Base-by-base conservation (phyloP, 2,329 filamentous ascomycete species). In the Eurotiales sp. region DNA sequence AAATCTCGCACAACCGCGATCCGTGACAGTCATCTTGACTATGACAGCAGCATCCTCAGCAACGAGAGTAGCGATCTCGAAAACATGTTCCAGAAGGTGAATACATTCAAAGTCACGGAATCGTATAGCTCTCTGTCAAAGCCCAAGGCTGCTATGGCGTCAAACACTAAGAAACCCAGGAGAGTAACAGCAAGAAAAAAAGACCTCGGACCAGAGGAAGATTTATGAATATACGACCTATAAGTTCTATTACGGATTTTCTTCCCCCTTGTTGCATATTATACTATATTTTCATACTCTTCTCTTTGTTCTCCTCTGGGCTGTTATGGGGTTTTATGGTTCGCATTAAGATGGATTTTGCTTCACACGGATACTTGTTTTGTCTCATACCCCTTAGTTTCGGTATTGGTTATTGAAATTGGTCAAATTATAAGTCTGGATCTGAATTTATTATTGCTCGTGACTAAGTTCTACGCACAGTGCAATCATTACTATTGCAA, bases 111-210 rank as follows among this genome's bases (percentile, higher is more conserved):
- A 50, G 58, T 73, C 25, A 62, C 67, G 2, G 66, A 68, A 34
- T 63, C 56, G 50, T 66, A 67, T 56, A 64, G 65, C 55, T 59
- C 59, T 36, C 61, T 59, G 23, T 46, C 54, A 11, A 55, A 50
- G 21, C 51, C 51, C n/a, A 53, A 45, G 27, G 32, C 48, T 12
- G 40, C 32, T 15, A 15, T 36, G 2, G 30, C 41, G 2, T 32
- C 42, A 19, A 47, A 40, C 14, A 21, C 41, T 8, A 44, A 72
- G 62, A 72, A 70, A 47, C 63, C 61, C 27, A 67, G 71, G 43
- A 76, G 73, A 56, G 64, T 77, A 61, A 72, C 72, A 7, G 70
- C 74, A 2, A 61, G 74, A 46, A 76, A 75, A 58, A 74, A 72
- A 66, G 74, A 77, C 59, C 56, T 77, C 46, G 74, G 65, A 4